Conservation (phyloP, 257 asterid genomes). For the Orobanche coerulescens region DNA sequence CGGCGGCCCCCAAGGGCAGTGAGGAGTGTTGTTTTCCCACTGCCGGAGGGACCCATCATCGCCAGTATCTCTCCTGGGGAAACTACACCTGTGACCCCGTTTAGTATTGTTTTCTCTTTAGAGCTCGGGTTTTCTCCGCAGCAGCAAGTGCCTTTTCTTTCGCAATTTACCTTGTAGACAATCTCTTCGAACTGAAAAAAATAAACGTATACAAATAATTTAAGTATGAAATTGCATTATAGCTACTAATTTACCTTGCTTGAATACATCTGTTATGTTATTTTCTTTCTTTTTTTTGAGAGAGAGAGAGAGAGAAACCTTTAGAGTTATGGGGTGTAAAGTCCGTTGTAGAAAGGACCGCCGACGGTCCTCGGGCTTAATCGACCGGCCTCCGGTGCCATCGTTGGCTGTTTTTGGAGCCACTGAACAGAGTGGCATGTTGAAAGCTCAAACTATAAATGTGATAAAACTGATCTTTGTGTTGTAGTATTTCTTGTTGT, state of each 20-base stretch:
- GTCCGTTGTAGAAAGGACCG: conserved; percentile 46
- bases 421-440: conserved; percentile 60
- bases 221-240: too few relatives aligned
- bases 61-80: conserved; percentile 90
- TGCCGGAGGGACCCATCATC: conserved; percentile 96
- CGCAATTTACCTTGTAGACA: conserved; percentile 54
- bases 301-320: conserved; percentile 39
- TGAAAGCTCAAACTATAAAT: conserved; percentile 17
- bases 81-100: conserved; percentile 82
- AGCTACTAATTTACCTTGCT: too few relatives aligned
- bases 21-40: conserved; percentile 92
- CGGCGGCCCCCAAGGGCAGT: conserved; percentile 96
- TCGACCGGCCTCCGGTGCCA: conserved; percentile 31
- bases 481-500: conserved; percentile 7
- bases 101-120: conserved; percentile 71
- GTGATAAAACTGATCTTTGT: conserved; percentile 4
- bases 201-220: too few relatives aligned
- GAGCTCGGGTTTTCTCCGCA: conserved; percentile 32
- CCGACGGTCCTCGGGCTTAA: conserved; percentile 20
- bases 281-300: background rate
- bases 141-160: conserved; percentile 33
- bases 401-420: conserved; percentile 48
- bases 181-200: conserved; percentile 77
- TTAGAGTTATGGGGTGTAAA: conserved; percentile 52
- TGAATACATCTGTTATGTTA: too few relatives aligned